Conservation (phyloP, 1,139 yeast species). For the Pichia sp. region DNA sequence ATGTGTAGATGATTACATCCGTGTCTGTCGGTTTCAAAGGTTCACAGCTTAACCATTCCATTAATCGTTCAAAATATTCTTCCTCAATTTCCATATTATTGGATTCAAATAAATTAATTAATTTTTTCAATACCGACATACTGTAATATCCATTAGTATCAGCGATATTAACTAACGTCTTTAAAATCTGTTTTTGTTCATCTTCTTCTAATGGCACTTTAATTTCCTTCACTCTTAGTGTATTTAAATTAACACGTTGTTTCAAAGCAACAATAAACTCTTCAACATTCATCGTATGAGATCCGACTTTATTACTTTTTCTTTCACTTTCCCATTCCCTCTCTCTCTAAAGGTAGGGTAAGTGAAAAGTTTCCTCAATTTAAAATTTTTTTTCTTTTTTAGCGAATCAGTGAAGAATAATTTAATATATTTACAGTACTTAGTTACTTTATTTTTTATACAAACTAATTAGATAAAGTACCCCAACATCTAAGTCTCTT, state of each 20-base stretch:
- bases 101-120: constrained; percentile 32
- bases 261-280: constrained; percentile 22
- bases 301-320: background rate
- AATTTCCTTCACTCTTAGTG: constrained; percentile 9
- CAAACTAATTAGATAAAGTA: constrained; percentile 23
- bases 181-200: constrained; percentile 23
- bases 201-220: constrained; percentile 4
- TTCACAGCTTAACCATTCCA: constrained; percentile 37
- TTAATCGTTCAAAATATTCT: constrained; percentile 45
- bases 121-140: constrained; percentile 38
- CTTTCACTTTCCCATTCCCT: too few relatives aligned
- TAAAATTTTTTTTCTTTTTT: too few relatives aligned
- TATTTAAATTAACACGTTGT: constrained; percentile 31
- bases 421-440: too few relatives aligned
- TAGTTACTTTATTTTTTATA: background rate
- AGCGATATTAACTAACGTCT: constrained; percentile 24
- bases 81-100: constrained; percentile 36
- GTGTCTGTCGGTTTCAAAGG: constrained; percentile 40
- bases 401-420: background rate
- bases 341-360: too few relatives aligned
- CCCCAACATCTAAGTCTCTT: constrained; percentile 85
- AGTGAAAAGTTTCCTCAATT: too few relatives aligned
- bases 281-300: background rate
- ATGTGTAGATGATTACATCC: constrained; percentile 45
- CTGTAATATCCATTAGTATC: constrained; percentile 45